Evolutionary conservation across 805 yeast species (phyloP).

Genomic region (Candida germanica): DNA sequence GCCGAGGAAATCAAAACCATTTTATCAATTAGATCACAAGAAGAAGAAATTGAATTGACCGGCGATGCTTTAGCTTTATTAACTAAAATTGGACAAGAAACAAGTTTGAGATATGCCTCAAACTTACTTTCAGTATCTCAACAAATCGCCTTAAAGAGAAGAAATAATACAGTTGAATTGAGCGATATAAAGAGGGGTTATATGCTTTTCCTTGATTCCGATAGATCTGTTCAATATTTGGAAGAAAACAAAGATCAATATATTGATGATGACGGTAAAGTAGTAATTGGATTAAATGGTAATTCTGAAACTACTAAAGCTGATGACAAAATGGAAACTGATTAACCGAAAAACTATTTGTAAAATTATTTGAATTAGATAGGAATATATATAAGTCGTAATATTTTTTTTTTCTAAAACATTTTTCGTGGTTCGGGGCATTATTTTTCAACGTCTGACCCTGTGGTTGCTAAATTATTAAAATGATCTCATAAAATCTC

Average conservation of each 20-base stretch:
- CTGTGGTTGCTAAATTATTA: too few relatives aligned
- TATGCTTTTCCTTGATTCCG: conserved; percentile 81
- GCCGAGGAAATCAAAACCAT: conserved; percentile 85
- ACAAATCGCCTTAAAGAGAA: conserved; percentile 80
- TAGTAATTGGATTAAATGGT: conserved; percentile 44
- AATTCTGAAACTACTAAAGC: neutral
- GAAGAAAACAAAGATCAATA: conserved; percentile 66
- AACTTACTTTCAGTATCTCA: conserved; percentile 89
- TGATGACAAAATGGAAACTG: conserved; percentile 38
- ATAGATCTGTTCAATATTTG: conserved; percentile 82
- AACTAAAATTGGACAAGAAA: conserved; percentile 85
- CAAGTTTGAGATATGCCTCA: conserved; percentile 88
- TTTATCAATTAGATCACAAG: conserved; percentile 83
- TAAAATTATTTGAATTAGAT: too few relatives aligned
- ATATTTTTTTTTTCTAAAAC: too few relatives aligned
- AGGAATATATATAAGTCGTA: too few relatives aligned
- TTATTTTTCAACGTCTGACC: too few relatives aligned
- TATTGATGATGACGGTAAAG: conserved; percentile 77
- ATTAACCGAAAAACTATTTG: too few relatives aligned
- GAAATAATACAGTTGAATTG: conserved; percentile 66
- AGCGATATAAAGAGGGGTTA: conserved; percentile 86
- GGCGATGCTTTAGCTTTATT: conserved; percentile 82
- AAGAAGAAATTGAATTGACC: conserved; percentile 84
- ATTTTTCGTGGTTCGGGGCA: too few relatives aligned
- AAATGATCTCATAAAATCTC: too few relatives aligned